Base-by-base conservation (phyloP, 2,329 filamentous ascomycete genomes). In the Fusarium annulatum region DNA sequence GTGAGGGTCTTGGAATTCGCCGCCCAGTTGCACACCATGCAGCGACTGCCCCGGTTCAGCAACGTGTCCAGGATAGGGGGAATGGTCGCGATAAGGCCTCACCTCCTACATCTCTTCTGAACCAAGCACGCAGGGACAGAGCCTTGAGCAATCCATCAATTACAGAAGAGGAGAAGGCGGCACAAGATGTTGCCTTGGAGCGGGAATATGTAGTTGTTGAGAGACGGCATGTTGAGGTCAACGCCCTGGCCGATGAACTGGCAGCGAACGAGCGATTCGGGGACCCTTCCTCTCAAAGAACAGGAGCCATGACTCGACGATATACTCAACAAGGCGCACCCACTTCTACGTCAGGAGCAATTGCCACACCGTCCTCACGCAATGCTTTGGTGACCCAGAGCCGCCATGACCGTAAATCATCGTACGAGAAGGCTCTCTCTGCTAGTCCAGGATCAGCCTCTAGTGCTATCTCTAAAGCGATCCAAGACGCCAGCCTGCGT, bases 191-290 rank as follows among this genome's bases (percentile, higher is more conserved):
- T 55, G 93, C 93, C 2, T 93, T 97, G 76, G 95, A 97, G 80
- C 91, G 96, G 73, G 96, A 98, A 74, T 99, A 98, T 78, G 96
- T 99, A 26, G 88, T 98, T 33, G 94, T 99, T 18, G 96, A 99
- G 84, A 97, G 98, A 85, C 91, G 93, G 73, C 93, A 95, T 26
- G 95, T 99, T 16, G 96, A 98, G 81, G 96, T 99, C 57, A 98
- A 99, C 81, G 96, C 96, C 6, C 93, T 99, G 78, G 96, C 96
- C 28, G 96, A 99, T 82, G 96, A 98, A 82, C 86, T 99, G 79
- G 95, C 94, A 49, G 93, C 95, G 59, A 96, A 93, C 78, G 93
- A 93, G 53, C 91, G 91, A 56, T 83, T 91, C 28, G 87, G 77
- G 83, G 86, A 67, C 81, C 87, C 73, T 30, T 80, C 84, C 36